Evolutionary conservation across 495 filamentous ascomycete genomes (phyloP), one percentile per base, ranked within the genome.

Genomic region (Aspergillus homomorphus): DNA sequence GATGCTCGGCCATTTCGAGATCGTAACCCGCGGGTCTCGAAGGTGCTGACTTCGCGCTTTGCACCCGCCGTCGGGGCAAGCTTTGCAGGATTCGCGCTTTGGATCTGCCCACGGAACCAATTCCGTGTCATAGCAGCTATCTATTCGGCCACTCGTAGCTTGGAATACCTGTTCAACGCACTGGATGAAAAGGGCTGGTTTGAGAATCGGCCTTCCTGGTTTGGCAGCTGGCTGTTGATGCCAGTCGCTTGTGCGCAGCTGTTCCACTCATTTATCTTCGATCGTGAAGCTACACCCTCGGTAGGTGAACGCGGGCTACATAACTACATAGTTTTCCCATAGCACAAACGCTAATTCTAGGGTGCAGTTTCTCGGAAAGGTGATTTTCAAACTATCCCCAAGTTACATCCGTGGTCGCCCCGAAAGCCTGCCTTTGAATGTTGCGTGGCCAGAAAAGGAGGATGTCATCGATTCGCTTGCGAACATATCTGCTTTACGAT

Each of bases 221-320:
- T 91, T 79, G 94, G 93, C 21, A 96, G 91, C 68, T 98, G 93
- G 93, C 77, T 98, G 80, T 74, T 98, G 65, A 92, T 96, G 81
- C 94, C 94, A 0, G 66, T 95, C n/a, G 87, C 91, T 14, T 90
- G 85, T 66, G 94, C 92, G 30, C 94, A 98, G 74, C 78, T 98
- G 52, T 77, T 97, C 53, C 91, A 97, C 71, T 87, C 93, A 2
- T 89, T 92, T 71, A 84, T 97, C 26, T 98, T 97, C 76, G 92
- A 98, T 68, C 82, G 89, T 51, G 92, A 96, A 65, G 90, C 87
- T 68, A 90, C 92, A 60, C 92, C 93, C 0, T 77, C 74, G 68
- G 83, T 83, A 66, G 2, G 62, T 59, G 41, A 45, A 21, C 14
- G 18, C n/a, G n/a, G n/a, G n/a, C n/a, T n/a, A n/a, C n/a, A n/a